These are phyloP conservation scores for Fistulinella staudtii DNA, from an alignment of 1,284 basidiomycete genomes.

Conservation along the genomic window DNA sequence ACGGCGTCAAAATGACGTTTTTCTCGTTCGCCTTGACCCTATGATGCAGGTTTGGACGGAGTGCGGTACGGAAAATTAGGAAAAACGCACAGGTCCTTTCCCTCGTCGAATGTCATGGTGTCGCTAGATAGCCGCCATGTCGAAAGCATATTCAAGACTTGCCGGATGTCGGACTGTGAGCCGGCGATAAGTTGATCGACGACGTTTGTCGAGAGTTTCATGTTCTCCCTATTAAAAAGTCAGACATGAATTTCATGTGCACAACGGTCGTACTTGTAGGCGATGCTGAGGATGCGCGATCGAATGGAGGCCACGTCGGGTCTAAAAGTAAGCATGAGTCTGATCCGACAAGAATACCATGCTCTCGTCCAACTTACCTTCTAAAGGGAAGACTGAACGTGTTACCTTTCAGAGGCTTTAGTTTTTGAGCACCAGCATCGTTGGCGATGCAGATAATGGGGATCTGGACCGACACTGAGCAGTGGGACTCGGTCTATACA, in stretches of 20 bases:
- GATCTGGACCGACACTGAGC: slow-evolving; percentile 47
- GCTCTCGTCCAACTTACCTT: slow-evolving; percentile 46
- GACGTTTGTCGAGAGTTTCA: slow-evolving; percentile 88
- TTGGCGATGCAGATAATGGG: slow-evolving; percentile 99
- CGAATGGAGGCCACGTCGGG: slow-evolving; percentile 74
- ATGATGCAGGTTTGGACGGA: slow-evolving; percentile 5
- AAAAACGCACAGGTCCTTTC: slow-evolving; percentile 74
- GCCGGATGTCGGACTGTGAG: slow-evolving; percentile 92
- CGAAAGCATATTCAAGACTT: slow-evolving; percentile 96
- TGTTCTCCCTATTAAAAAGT: slow-evolving; percentile 64
- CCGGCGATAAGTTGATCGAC: slow-evolving; percentile 89
- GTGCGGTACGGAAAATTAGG: background rate
- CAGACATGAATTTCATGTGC: background rate
- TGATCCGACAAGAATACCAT: background rate
- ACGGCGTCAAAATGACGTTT: slow-evolving; percentile 86
- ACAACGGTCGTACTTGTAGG: slow-evolving; percentile 67
- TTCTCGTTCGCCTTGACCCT: slow-evolving; percentile 92
- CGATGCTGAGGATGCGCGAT: slow-evolving; percentile 84
- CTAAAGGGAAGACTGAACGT: slow-evolving; percentile 77
- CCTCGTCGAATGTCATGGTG: slow-evolving; percentile 86
- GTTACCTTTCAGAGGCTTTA: slow-evolving; percentile 80
- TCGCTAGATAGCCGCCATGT: slow-evolving; percentile 85
- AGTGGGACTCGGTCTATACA: background rate
- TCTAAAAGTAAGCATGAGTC: slow-evolving; percentile 39
- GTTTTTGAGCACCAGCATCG: slow-evolving; percentile 81